Evolutionary conservation across 2,329 filamentous ascomycete genomes (phyloP).

Genomic region (Botrytis deweyae): DNA sequence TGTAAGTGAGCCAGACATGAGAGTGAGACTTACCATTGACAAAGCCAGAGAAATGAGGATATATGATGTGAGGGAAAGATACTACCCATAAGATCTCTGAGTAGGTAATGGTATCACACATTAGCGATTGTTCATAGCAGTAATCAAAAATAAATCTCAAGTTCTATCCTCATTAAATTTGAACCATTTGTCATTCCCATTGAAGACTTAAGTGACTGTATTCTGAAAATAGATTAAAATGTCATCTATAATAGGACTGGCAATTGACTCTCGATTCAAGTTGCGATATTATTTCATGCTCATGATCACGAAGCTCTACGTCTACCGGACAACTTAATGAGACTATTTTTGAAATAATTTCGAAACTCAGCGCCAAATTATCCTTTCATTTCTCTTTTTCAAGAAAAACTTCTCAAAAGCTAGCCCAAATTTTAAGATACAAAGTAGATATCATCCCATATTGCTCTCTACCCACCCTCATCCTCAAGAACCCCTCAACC

Average conservation of each 20-base stretch:
- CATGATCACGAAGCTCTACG: background rate
- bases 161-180: background rate
- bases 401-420: background rate
- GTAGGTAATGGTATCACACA: background rate
- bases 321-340: background rate
- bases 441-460: background rate
- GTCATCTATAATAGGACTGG: background rate
- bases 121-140: background rate
- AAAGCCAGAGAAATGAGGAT: background rate
- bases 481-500: background rate
- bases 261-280: background rate
- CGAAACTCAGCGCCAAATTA: background rate
- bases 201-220: background rate
- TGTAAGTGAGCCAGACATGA: background rate
- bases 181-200: background rate
- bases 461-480: background rate
- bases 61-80: background rate
- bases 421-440: accelerated
- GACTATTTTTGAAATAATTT: background rate
- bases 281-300: background rate
- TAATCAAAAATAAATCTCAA: background rate
- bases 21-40: background rate
- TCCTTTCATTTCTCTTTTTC: background rate
- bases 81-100: background rate
- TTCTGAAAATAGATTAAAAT: background rate